Evolutionary conservation across 176 grass and related monocot genomes (phyloP).

Genomic region (Dendrocalamus sinicus): DNA sequence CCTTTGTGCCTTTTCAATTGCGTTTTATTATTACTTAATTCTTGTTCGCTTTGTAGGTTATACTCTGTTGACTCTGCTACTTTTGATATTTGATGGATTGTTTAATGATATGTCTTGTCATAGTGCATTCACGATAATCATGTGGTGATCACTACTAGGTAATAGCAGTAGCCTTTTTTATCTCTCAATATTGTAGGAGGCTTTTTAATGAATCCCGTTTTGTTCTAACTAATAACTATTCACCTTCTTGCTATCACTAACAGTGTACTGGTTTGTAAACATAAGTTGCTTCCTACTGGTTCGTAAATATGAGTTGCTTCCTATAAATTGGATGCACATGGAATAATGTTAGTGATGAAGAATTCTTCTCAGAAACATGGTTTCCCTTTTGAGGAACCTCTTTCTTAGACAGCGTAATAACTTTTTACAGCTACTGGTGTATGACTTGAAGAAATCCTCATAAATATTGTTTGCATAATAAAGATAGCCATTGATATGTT

Average conservation of each 20-base stretch:
- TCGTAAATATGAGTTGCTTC: neutral
- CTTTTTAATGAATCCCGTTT: neutral
- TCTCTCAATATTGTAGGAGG: neutral
- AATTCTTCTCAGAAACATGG: neutral
- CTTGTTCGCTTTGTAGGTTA: conserved; percentile 45
- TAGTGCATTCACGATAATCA: conserved; percentile 33
- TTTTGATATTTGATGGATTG: conserved; percentile 46
- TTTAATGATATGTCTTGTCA: conserved; percentile 25
- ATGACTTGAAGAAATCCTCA: neutral
- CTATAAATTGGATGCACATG: neutral
- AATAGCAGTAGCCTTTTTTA: neutral
- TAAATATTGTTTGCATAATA: neutral
- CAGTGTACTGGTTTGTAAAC: neutral
- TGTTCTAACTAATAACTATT: neutral
- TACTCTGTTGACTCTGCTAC: conserved; percentile 37
- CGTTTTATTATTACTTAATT: conserved; percentile 52
- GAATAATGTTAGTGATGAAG: neutral
- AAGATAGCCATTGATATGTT: neutral
- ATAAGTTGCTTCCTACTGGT: too few species aligned
- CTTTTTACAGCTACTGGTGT: neutral
- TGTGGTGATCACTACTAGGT: conserved; percentile 11
- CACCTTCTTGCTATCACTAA: neutral
- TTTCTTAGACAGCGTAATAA: neutral
- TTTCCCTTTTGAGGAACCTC: neutral
- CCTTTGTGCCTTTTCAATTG: conserved; percentile 33